A percentile compares a stretch with the other conserved stretches of the same genome.
Evolutionary conservation across 345 rosid genomes (phyloP).

Genomic region (Stellera chamaejasme): DNA sequence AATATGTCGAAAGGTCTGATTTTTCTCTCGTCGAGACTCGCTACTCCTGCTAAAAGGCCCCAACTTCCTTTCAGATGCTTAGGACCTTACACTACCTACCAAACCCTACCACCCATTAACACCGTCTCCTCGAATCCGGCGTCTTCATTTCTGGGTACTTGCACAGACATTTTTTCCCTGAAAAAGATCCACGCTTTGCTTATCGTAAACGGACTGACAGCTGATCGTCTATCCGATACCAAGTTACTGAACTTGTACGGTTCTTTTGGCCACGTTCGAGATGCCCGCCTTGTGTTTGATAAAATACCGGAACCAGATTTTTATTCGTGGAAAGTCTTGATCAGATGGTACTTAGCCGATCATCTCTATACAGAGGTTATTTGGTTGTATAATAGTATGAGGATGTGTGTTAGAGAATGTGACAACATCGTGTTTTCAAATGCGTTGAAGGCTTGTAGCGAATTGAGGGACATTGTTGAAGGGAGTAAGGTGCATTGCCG

Average conservation of each 20-base stretch:
- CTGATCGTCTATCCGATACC: conserved; percentile 38
- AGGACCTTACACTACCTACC: conserved; percentile 12
- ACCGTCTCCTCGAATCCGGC: conserved; percentile 22
- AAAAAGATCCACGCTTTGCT: conserved; percentile 36
- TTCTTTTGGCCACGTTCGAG: conserved; percentile 29
- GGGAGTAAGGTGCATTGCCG: conserved; percentile 64
- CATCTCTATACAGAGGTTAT: conserved; percentile 30
- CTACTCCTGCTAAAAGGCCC: conserved; percentile 11
- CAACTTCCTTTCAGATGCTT: conserved; percentile 16
- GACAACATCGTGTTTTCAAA: conserved; percentile 52
- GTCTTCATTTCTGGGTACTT: conserved; percentile 35
- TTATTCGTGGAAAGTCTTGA: conserved; percentile 64
- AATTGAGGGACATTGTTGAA: conserved; percentile 33
- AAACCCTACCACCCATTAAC: conserved; percentile 11
- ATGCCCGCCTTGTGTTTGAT: conserved; percentile 72
- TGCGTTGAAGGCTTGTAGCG: conserved; percentile 65
- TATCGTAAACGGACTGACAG: conserved; percentile 32
- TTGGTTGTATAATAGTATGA: conserved; percentile 30
- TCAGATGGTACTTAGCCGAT: conserved; percentile 55
- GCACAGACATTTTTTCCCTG: conserved; percentile 37
- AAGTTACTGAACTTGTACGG: conserved; percentile 62
- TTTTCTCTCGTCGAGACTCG: conserved; percentile 10
- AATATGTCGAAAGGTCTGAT: conserved; percentile 11
- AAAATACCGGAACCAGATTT: conserved; percentile 57
- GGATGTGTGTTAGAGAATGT: conserved; percentile 16